phyloP scores from a whole-genome alignment of 208 protist species.

The Phytomonas francai region DNA sequence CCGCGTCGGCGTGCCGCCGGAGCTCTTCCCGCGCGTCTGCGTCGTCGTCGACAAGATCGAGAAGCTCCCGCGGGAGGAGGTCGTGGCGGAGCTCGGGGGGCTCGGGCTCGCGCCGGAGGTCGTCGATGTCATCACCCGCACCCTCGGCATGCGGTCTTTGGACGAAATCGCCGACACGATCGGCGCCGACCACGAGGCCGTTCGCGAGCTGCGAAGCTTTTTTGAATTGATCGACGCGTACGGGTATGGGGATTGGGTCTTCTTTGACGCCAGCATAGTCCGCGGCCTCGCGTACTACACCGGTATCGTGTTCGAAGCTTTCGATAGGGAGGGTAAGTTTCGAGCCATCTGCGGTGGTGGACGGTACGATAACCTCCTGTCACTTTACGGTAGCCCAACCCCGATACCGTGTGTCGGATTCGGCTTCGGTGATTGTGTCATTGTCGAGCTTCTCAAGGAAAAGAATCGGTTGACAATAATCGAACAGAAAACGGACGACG shows the following conservation, averaged over 20 bases:
- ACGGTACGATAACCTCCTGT: conserved; percentile 92
- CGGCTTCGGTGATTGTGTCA: conserved; percentile 95
- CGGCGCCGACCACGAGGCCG: conserved; percentile 60
- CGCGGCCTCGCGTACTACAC: conserved; percentile 95
- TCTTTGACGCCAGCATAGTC: conserved; percentile 92
- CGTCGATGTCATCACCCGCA: conserved; percentile 65
- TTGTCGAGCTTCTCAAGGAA: conserved; percentile 90
- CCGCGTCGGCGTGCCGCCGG: conserved; percentile 57
- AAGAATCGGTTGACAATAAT: conserved; percentile 76
- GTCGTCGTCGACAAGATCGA: conserved; percentile 95
- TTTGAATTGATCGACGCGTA: conserved; percentile 86
- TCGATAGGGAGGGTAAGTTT: conserved; percentile 88
- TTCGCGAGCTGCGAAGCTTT: conserved; percentile 81
- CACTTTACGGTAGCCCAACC: conserved; percentile 88
- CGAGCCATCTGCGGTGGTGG: conserved; percentile 94
- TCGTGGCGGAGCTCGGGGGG: conserved; percentile 55
- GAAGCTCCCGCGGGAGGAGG: conserved; percentile 85
- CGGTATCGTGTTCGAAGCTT: conserved; percentile 94
- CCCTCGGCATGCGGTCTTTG: conserved; percentile 76
- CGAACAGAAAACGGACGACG: conserved; percentile 63
- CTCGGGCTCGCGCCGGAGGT: conserved; percentile 51
- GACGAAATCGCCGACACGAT: conserved; percentile 72
- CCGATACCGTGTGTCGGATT: conserved; percentile 91
- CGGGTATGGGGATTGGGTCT: conserved; percentile 91
- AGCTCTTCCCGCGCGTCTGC: conserved; percentile 88